Conservation (phyloP, 176 grass and related monocot genomes). For the Triticum timopheevii region DNA sequence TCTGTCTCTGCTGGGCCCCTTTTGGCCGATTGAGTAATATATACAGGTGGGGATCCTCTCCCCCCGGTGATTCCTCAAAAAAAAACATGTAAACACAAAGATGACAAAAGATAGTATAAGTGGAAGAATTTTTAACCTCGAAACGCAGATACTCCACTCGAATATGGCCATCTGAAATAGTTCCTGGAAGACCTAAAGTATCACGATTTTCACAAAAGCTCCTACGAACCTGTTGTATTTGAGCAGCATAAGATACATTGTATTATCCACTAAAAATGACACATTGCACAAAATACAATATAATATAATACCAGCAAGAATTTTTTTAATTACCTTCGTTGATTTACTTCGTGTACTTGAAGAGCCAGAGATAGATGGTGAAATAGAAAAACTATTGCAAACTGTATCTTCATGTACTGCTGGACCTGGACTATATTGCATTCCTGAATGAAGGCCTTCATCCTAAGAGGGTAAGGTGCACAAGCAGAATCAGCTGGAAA, state of each 20-base stretch:
- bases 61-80: too few relatives aligned
- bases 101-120: slow-evolving; percentile 1
- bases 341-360: slow-evolving; percentile 51
- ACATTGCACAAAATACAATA: slow-evolving; percentile 1
- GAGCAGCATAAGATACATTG: slow-evolving; percentile 1
- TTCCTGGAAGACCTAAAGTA: slow-evolving; percentile 27
- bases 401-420: slow-evolving; percentile 23
- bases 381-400: slow-evolving; percentile 35
- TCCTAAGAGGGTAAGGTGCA: slow-evolving; percentile 45
- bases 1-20: too few relatives aligned
- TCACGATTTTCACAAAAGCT: slow-evolving; percentile 36
- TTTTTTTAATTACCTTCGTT: slow-evolving; percentile 35
- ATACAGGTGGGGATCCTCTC: too few relatives aligned
- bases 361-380: slow-evolving; percentile 37
- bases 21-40: too few relatives aligned
- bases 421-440: slow-evolving; percentile 30
- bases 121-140: slow-evolving; percentile 52
- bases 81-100: not conserved
- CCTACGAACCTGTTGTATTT: slow-evolving; percentile 40
- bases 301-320: slow-evolving; percentile 13
- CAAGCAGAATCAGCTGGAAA: slow-evolving; percentile 13
- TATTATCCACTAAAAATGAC: not conserved
- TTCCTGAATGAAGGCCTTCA: slow-evolving; percentile 22
- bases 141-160: slow-evolving; percentile 77
- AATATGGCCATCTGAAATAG: slow-evolving; percentile 48